Base-by-base conservation (phyloP, 1,139 yeast genomes). In the Yamadazyma aaseri region DNA sequence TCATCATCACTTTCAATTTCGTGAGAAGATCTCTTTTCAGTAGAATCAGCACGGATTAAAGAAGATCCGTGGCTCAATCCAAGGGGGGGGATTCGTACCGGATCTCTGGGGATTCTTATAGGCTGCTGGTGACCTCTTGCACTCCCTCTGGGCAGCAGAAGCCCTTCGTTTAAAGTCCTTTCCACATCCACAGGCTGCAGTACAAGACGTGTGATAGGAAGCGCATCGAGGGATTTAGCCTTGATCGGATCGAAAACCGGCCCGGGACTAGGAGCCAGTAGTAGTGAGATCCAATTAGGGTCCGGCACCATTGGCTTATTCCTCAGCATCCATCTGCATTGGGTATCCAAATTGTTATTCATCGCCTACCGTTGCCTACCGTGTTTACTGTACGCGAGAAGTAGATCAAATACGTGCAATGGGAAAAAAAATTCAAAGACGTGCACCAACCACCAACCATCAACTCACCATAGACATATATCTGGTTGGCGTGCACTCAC, bases 271-370 rank as follows among this genome's bases (percentile, higher is more conserved):
- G 23, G 6, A 6, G 14, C 22, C 6, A 30, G 15, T 5, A 44
- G 23, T 22, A 17, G n/a, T 5, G 13, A 25, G 15, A 33, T 20
- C 15, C 36, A n/a, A 13, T 15, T 12, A 8, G 28, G 21, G 17
- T 17, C 32, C 5, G 53, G 52, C 6, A 49, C 24, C 35, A 44
- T 45, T 6, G 56, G 56, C 20, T 40, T 42, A 1, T 23, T 25
- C 26, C 43, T 35, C 10, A 27, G 24, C 14, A 53, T 30, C 57
- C 57, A 53, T 28, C 41, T 36, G 20, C 34, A 32, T 23, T 51
- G 56, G 12, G 48, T 40, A 17, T 39, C 43, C 28, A 50, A 27
- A 38, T 52, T 52, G 33, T 46, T 42, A 9, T 41, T 35, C 45
- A 47, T 40, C 22, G 11, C 12, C 17, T 5, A n/a, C n/a, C n/a